Evolutionary conservation across 352 stramenopile species (phyloP).

Genomic region (Pythium folliculosum): DNA sequence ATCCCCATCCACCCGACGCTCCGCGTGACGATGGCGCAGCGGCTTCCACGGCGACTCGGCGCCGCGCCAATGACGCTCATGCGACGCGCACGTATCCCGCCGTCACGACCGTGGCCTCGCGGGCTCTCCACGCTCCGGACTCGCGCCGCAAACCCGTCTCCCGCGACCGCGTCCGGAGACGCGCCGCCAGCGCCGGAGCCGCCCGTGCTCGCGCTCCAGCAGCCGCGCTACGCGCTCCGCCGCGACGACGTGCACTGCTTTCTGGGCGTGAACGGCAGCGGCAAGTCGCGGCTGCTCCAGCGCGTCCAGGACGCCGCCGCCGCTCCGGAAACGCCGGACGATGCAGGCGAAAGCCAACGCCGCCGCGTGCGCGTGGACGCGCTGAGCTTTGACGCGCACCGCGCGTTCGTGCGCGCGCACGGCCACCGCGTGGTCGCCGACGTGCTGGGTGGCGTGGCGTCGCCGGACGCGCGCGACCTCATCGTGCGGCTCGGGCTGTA

Average conservation of each 20-base stretch:
- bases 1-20: too few relatives aligned
- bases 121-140: not conserved
- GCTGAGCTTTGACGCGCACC: slow-evolving; percentile 88
- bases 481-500: slow-evolving; percentile 93
- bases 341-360: slow-evolving; percentile 12
- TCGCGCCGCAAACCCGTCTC: not conserved
- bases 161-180: not conserved
- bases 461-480: slow-evolving; percentile 79
- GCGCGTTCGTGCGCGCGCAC: slow-evolving; percentile 67
- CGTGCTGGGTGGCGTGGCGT: slow-evolving; percentile 68
- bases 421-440: slow-evolving; percentile 60
- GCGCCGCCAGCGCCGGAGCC: not conserved
- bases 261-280: slow-evolving; percentile 68
- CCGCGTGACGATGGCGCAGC: not conserved
- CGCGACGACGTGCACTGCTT: slow-evolving; percentile 71
- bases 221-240: slow-evolving; percentile 44
- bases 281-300: slow-evolving; percentile 60
- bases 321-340: too few relatives aligned
- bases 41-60: too few relatives aligned
- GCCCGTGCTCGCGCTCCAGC: slow-evolving; percentile 37
- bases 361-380: slow-evolving; percentile 40
- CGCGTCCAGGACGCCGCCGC: slow-evolving; percentile 35
- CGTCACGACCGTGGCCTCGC: not conserved
- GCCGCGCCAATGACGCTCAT: too few relatives aligned
- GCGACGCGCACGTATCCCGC: too few relatives aligned